Percentiles rank a stretch among this genome's conserved stretches.
Evolutionary conservation across 257 asterid species (phyloP).

Genomic region (Primulina eburnea): DNA sequence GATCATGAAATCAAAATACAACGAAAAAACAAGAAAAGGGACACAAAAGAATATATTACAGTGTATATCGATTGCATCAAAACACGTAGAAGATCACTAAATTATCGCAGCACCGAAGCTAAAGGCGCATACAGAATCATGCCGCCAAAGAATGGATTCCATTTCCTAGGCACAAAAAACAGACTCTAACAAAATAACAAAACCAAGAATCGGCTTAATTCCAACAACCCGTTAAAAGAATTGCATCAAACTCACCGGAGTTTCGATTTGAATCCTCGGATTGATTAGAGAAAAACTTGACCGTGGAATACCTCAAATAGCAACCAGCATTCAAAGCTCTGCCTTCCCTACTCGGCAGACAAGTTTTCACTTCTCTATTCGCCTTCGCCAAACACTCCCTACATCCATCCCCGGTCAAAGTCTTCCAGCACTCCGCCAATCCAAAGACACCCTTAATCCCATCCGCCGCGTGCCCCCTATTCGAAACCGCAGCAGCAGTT

Average conservation of each 20-base stretch:
- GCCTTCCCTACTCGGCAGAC: slow-evolving; percentile 76
- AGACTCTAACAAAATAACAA: background rate
- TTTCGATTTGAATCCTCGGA: slow-evolving; percentile 5
- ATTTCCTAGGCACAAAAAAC: background rate
- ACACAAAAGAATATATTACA: background rate
- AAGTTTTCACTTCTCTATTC: slow-evolving; percentile 38
- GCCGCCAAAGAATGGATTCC: background rate
- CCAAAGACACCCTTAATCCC: slow-evolving; percentile 65
- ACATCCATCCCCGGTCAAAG: slow-evolving; percentile 58
- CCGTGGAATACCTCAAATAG: slow-evolving; percentile 73
- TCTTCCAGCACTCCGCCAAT: slow-evolving; percentile 88
- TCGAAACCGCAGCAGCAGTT: slow-evolving; percentile 41
- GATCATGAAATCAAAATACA: background rate
- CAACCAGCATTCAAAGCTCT: slow-evolving; percentile 81
- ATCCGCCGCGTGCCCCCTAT: slow-evolving; percentile 43
- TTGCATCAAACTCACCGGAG: slow-evolving; percentile 42
- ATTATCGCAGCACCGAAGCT: background rate
- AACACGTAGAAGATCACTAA: background rate
- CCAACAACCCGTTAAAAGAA: background rate
- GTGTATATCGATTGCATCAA: background rate
- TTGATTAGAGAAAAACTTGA: slow-evolving; percentile 50
- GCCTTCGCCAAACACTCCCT: slow-evolving; percentile 74
- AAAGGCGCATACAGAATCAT: no score
- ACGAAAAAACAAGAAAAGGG: slow-evolving; percentile 2
- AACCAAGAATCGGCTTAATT: background rate